Conservation (phyloP, 2,329 filamentous ascomycete species). For the Penicillium sp. region DNA sequence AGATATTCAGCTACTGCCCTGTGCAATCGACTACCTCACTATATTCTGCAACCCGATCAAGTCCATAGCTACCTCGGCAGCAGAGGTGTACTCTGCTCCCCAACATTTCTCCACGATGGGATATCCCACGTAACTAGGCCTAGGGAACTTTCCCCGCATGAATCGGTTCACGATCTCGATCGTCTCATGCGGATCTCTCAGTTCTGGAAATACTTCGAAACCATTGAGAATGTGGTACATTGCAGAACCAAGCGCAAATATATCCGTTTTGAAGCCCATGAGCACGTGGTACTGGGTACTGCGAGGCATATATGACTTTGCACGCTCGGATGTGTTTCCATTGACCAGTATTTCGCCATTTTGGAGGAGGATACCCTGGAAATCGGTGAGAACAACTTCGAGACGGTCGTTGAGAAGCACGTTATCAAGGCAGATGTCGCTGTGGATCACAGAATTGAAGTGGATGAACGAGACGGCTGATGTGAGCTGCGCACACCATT, state of each 20-base stretch:
- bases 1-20: too few relatives aligned
- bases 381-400: conserved; percentile 12
- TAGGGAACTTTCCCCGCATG: conserved; percentile 7
- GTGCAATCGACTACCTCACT: too few relatives aligned
- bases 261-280: conserved; percentile 13
- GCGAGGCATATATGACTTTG: conserved; percentile 15
- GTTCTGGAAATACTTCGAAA: conserved; percentile 13
- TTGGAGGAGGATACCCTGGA: conserved; percentile 17
- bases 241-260: conserved; percentile 21
- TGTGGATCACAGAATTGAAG: conserved; percentile 4
- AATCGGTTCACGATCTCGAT: conserved; percentile 1
- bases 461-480: conserved; percentile 18
- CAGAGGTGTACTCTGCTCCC: conserved; percentile 14
- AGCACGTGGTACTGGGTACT: conserved; percentile 3
- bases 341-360: conserved; percentile 9
- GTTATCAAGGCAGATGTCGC: neutral
- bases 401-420: conserved; percentile 10
- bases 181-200: conserved; percentile 10
- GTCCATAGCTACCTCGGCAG: conserved; percentile 9
- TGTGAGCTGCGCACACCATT: conserved; percentile 21
- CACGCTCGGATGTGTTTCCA: conserved; percentile 7
- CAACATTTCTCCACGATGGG: conserved; percentile 19
- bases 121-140: conserved; percentile 10
- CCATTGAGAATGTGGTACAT: conserved; percentile 21
- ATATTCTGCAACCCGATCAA: neutral